phyloP scores from a whole-genome alignment of 805 yeast genomes.

The Starmerella riodocensis region DNA sequence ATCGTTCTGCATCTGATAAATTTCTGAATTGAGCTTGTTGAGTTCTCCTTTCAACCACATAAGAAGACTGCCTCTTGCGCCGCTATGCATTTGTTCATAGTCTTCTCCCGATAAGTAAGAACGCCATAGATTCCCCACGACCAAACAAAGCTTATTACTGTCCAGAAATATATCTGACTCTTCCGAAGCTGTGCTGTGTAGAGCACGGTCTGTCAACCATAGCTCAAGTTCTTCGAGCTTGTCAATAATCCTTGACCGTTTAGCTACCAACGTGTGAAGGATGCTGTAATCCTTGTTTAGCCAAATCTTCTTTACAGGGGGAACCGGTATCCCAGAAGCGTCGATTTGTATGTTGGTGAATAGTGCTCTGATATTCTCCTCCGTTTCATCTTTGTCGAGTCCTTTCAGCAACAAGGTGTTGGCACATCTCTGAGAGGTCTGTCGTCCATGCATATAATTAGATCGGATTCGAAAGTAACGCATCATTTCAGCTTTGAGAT shows the following conservation, averaged over 20 bases:
- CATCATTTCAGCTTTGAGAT: slow-evolving; percentile 45
- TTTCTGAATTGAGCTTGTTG: slow-evolving; percentile 49
- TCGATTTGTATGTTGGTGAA: slow-evolving; percentile 40
- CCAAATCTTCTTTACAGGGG: slow-evolving; percentile 41
- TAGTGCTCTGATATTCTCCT: slow-evolving; percentile 37
- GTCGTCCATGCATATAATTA: slow-evolving; percentile 26
- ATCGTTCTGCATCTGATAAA: slow-evolving; percentile 40
- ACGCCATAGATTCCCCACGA: slow-evolving; percentile 22
- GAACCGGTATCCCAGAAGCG: slow-evolving; percentile 27
- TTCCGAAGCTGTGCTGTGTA: slow-evolving; percentile 16
- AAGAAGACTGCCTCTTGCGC: slow-evolving; percentile 25
- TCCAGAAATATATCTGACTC: not conserved
- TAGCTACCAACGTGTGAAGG: slow-evolving; percentile 27
- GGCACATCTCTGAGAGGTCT: slow-evolving; percentile 15
- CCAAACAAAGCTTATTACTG: slow-evolving; percentile 11
- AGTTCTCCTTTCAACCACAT: slow-evolving; percentile 51
- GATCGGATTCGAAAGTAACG: slow-evolving; percentile 39
- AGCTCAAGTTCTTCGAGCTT: slow-evolving; percentile 33
- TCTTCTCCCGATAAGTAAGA: slow-evolving; percentile 46
- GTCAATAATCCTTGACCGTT: slow-evolving; percentile 25
- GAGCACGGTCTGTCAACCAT: slow-evolving; percentile 27
- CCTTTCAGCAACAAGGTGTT: slow-evolving; percentile 59
- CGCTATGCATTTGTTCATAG: slow-evolving; percentile 11
- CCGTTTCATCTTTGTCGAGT: slow-evolving; percentile 40
- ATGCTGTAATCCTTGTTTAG: slow-evolving; percentile 36